These are phyloP conservation scores for Leishmania lainsoni DNA, from an alignment of 208 protist genomes.

Conservation along the genomic window DNA sequence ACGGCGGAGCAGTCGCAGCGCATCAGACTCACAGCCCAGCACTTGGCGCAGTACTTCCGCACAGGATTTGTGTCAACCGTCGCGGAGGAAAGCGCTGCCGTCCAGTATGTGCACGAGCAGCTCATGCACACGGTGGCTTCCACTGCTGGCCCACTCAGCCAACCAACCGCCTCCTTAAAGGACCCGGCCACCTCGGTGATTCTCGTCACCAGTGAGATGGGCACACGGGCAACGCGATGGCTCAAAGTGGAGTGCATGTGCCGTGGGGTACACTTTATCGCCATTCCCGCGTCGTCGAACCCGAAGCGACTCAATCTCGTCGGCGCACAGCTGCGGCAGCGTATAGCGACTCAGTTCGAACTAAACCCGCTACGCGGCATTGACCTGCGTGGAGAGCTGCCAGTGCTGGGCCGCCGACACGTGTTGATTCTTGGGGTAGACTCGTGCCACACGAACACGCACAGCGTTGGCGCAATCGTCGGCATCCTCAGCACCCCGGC, in stretches of 20 bases:
- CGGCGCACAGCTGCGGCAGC: conserved; percentile 43
- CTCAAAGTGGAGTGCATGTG: conserved; percentile 79
- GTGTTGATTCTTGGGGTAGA: conserved; percentile 87
- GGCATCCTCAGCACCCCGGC: conserved; percentile 65
- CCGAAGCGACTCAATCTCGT: conserved; percentile 41
- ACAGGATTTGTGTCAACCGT: conserved; percentile 46
- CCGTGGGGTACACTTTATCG: conserved; percentile 66
- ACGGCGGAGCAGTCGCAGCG: conserved; percentile 51
- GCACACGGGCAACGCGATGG: conserved; percentile 74
- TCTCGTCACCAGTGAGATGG: conserved; percentile 57
- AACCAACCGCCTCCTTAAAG: conserved; percentile 13
- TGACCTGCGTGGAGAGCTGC: conserved; percentile 63
- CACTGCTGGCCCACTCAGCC: neutral
- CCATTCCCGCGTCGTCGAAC: conserved; percentile 42
- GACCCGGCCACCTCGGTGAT: conserved; percentile 69
- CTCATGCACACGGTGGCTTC: conserved; percentile 18
- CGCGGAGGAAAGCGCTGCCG: conserved; percentile 52
- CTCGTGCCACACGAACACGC: conserved; percentile 78
- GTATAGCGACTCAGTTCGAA: conserved; percentile 64
- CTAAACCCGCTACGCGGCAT: conserved; percentile 75
- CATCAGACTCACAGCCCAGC: conserved; percentile 50
- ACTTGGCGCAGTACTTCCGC: conserved; percentile 59
- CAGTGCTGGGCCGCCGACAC: conserved; percentile 49
- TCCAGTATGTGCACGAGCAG: conserved; percentile 61
- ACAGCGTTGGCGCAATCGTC: conserved; percentile 69